Base-by-base conservation (phyloP, 2,329 filamentous ascomycete genomes). In the Davidsoniella eucalypti region DNA sequence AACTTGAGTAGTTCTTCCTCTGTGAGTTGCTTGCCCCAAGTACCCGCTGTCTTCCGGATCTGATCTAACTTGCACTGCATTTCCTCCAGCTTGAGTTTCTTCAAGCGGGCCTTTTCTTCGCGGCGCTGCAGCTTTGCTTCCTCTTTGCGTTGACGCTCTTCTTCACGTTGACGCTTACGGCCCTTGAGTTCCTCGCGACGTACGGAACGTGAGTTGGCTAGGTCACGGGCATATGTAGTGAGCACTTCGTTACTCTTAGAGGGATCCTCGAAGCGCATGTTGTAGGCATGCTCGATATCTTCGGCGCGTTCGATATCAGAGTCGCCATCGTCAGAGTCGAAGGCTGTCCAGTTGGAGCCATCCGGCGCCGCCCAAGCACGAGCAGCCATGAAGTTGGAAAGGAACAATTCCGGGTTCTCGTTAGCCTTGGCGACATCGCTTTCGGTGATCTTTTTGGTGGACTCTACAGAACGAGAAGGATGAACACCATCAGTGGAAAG, bases 351-450 rank as follows among this genome's bases (percentile, higher is more conserved):
- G 40, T 75, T 74, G 18, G 76, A 71, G 40, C 70, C 72, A 48
- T 76, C 77, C 8, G 75, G 74, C 0, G 84, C 78, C 5, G 90
- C 75, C 92, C 92, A 98, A 14, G 88, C 90, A 53, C 88, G 80
- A 6, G 88, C 76, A n/a, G 83, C 76, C 75, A 98, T 78, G 67
- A 94, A 98, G 64, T 95, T 94, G 50, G 86, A 90, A n/a, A 98
- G 69, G 63, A 87, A 98, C 1, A 76, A 82, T 60, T 96, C 90
- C 0, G 90, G 92, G 61, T 98, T 81, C 63, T 86, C 84, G 59
- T 94, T 84, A 37, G 92, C 87, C 52, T 76, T 75, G 44, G 78
- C 71, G 41, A 94, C 69, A 58, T 92, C 82, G 10, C 75, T 59
- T 50, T 85, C 70, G 21, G 64, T 71, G 45, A 72, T 65, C 55